Evolutionary conservation across 2,329 filamentous ascomycete genomes (phyloP), one percentile per base, ranked within the genome.

Genomic region (Fusarium liriodendri): DNA sequence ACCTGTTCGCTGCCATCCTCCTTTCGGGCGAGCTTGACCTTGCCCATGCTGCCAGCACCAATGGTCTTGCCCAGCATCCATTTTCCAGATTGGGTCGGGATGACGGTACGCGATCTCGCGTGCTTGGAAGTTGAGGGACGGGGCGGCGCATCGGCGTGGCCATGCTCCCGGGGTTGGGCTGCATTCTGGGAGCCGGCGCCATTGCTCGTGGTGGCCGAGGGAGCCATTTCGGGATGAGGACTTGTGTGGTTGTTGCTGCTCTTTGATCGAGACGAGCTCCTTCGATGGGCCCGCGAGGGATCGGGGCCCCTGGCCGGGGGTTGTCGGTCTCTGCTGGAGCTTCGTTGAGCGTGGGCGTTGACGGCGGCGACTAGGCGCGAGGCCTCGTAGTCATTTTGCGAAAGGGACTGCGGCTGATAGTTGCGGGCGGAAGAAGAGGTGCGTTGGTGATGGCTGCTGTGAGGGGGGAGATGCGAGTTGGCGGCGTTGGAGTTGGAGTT

Each of bases 31-130:
- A 99, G 87, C 85, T 98, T 98, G 72, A 99, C 97, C 83, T 98
- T 98, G 74, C 97, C 97, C 97, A 99, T 99, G 83, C 96, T 98
- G 60, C 97, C 97, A 62, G 95, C 95, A 69, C 97, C 97, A 79
- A 99, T 97, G 5, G 97, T 98, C 87, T 98, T 98, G 69, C 96
- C 96, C 62, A 99, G 87, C 65, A 95, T 91, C 95, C 96, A 99
- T 86, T 95, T 95, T 67, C 97, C 97, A 14, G 95, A 95, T 55
- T 93, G 92, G 4, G 95, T 95, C 61, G 94, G 94, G 80, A 99
- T 97, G 45, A 94, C 96, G 14, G 96, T 98, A 78, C 91, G 88
- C 64, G 90, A 88, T 76, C 88, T 88, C 69, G 87, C 85, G 76
- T 87, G 87, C 77, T 88, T 87, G 57, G 86, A 82, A 52, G 84